A percentile compares a stretch with the other conserved stretches of the same genome.
Evolutionary conservation across 371 early-diverging fungal genomes (phyloP).

Genomic region (Apophysomyces elegans): DNA sequence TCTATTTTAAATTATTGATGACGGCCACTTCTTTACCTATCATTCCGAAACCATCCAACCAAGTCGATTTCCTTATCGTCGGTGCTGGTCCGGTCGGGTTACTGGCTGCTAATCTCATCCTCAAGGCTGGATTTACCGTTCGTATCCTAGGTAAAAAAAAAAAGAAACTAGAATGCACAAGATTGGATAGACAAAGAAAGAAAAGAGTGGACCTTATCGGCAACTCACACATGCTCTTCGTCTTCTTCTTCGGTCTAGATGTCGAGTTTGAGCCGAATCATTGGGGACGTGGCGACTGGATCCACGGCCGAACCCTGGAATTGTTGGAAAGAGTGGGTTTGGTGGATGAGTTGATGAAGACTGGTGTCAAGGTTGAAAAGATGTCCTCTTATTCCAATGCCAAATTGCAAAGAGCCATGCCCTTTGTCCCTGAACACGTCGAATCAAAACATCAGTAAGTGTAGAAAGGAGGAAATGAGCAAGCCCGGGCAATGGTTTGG

Average conservation of each 20-base stretch:
- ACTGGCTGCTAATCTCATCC: constrained; percentile 41
- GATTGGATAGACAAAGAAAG: too few relatives aligned
- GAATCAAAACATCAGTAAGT: constrained; percentile 53
- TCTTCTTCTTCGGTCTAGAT: constrained; percentile 18
- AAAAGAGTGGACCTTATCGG: too few relatives aligned
- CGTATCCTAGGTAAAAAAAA: constrained; percentile 44
- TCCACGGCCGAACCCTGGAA: constrained; percentile 51
- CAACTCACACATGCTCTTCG: neutral
- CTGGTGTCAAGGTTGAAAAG: constrained; percentile 49
- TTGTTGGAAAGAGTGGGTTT: constrained; percentile 41
- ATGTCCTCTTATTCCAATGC: constrained; percentile 45
- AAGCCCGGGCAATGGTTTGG: too few relatives aligned
- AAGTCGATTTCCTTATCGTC: constrained; percentile 47
- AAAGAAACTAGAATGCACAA: neutral
- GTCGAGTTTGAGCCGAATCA: constrained; percentile 51
- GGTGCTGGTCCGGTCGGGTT: constrained; percentile 55
- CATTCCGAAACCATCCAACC: constrained; percentile 22
- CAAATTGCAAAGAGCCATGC: constrained; percentile 32
- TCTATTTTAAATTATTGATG: constrained; percentile 17
- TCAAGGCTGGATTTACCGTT: constrained; percentile 42
- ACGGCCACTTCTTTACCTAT: neutral
- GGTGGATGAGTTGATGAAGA: constrained; percentile 35
- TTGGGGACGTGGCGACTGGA: constrained; percentile 57
- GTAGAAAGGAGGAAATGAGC: neutral
- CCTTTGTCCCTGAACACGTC: constrained; percentile 48